These are phyloP conservation scores for Hypoxylon fuscum DNA, from an alignment of 495 filamentous ascomycete genomes.

Conservation along the genomic window DNA sequence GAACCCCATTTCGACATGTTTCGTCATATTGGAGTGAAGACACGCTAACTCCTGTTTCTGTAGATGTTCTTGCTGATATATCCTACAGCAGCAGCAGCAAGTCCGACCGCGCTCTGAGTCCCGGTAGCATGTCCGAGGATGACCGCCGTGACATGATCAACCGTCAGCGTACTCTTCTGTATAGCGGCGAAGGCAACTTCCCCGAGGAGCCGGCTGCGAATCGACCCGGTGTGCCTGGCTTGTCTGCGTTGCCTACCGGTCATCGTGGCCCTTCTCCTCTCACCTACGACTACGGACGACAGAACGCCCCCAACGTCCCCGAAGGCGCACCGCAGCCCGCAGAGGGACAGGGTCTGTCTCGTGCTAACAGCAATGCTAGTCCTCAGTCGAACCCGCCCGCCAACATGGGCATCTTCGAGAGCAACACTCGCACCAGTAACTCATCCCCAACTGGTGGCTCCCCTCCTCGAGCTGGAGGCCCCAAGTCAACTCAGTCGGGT, in stretches of 20 bases:
- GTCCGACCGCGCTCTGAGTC: constrained; percentile 91
- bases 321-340: constrained; percentile 56
- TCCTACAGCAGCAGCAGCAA: constrained; percentile 73
- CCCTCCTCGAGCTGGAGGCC: constrained; percentile 72
- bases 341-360: constrained; percentile 70
- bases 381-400: constrained; percentile 74
- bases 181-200: constrained; percentile 79
- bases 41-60: constrained; percentile 56
- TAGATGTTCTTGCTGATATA: constrained; percentile 85
- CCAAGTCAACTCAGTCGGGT: constrained; percentile 58
- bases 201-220: constrained; percentile 68
- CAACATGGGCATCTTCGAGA: constrained; percentile 72
- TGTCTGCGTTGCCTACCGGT: constrained; percentile 57
- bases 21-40: constrained; percentile 40
- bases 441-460: constrained; percentile 87
- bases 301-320: constrained; percentile 50
- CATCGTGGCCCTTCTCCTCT: constrained; percentile 67
- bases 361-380: constrained; percentile 88
- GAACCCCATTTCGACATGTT: constrained; percentile 34
- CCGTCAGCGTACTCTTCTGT: constrained; percentile 91
- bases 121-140: constrained; percentile 88
- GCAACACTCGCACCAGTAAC: constrained; percentile 78
- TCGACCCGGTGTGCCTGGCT: constrained; percentile 60
- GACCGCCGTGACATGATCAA: constrained; percentile 95
- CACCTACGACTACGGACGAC: constrained; percentile 57